Evolutionary conservation across 2,329 filamentous ascomycete species (phyloP).

Genomic region (Aschersonia sp.): DNA sequence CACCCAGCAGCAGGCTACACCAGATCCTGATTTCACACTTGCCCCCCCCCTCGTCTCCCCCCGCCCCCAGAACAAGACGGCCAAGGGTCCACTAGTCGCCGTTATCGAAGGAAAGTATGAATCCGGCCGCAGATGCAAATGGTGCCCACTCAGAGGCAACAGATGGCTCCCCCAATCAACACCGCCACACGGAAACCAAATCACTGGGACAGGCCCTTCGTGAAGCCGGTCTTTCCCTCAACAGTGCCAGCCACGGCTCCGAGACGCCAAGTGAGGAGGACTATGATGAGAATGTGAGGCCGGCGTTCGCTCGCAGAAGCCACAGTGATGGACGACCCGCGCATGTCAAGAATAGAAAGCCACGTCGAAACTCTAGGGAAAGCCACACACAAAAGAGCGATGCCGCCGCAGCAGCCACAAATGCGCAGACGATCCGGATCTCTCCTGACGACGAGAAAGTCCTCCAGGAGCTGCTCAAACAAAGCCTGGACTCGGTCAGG

Average conservation of each 20-base stretch:
- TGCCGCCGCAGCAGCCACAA: no score
- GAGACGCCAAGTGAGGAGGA: constrained; percentile 31
- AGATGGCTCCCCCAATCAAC: not conserved
- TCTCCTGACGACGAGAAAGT: not conserved
- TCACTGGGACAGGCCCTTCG: constrained; percentile 15
- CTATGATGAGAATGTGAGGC: constrained; percentile 23
- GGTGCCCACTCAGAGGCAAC: not conserved
- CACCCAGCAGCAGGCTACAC: no score
- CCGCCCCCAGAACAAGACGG: no score
- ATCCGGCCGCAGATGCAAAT: not conserved
- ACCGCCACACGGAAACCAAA: not conserved
- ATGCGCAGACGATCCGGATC: not conserved
- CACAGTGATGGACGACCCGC: not conserved
- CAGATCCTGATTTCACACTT: no score
- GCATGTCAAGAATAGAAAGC: not conserved
- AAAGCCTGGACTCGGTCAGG: constrained; percentile 10
- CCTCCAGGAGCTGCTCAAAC: constrained; percentile 13
- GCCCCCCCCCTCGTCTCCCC: no score
- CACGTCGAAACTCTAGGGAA: not conserved
- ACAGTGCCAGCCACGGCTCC: constrained; percentile 11
- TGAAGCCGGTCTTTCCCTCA: constrained; percentile 10
- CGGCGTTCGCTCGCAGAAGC: constrained; percentile 8
- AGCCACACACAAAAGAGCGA: not conserved
- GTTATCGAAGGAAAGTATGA: not conserved
- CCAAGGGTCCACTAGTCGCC: not conserved